Percentiles rank a stretch among this genome's conserved stretches.
These are phyloP conservation scores for Polytrichum formosum DNA, from an alignment of 225 moss, liverwort and hornwort genomes.

Conservation along the genomic window DNA sequence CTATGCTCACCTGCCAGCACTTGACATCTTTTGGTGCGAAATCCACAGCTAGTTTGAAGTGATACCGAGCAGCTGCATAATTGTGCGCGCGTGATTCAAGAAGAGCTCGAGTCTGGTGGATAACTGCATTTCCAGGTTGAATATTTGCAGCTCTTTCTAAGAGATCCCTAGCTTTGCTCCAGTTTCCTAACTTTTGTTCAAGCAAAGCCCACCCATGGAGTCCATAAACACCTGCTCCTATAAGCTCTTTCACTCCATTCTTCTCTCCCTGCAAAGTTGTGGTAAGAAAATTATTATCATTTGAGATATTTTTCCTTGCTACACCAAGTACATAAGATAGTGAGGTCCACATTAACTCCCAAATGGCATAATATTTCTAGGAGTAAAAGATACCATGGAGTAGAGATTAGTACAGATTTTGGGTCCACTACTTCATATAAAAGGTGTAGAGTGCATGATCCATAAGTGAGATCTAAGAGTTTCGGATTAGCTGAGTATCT, in stretches of 20 bases:
- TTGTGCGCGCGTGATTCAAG: conserved; percentile 80
- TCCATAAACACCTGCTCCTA: conserved; percentile 73
- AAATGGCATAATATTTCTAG: too few species aligned
- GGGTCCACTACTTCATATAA: too few species aligned
- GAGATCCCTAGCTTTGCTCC: conserved; percentile 75
- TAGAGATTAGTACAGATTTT: too few species aligned
- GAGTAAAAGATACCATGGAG: too few species aligned
- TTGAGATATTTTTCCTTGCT: too few species aligned
- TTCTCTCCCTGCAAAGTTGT: conserved; percentile 55
- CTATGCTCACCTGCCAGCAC: conserved; percentile 83
- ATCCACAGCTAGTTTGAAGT: conserved; percentile 74
- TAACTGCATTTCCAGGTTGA: conserved; percentile 88
- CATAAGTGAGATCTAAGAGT: too few species aligned
- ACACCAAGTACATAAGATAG: too few species aligned
- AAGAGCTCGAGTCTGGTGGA: conserved; percentile 83
- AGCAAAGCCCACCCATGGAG: conserved; percentile 92
- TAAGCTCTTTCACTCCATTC: conserved; percentile 43
- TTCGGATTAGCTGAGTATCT: too few species aligned
- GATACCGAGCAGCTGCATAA: conserved; percentile 66
- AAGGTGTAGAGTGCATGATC: too few species aligned
- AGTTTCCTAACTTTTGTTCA: conserved; percentile 81
- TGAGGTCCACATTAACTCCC: too few species aligned
- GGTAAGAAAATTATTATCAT: too few species aligned
- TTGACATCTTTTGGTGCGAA: conserved; percentile 79
- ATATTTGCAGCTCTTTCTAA: conserved; percentile 74